Evolutionary conservation across 495 filamentous ascomycete genomes (phyloP).

Genomic region (Bryoglossum gracile): DNA sequence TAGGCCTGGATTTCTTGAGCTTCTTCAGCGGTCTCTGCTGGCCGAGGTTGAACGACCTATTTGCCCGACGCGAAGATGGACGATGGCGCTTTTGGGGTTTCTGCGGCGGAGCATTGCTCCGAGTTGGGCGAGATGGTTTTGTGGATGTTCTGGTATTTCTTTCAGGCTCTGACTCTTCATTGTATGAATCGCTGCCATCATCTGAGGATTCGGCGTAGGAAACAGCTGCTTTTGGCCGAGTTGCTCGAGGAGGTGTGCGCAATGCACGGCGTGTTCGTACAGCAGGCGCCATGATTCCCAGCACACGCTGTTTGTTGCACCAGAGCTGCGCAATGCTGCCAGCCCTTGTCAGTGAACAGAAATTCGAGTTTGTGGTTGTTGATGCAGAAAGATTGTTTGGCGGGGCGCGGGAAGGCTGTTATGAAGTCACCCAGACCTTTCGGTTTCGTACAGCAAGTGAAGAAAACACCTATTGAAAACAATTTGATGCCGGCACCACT

Average conservation of each 20-base stretch:
- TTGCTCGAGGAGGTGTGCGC: slow-evolving; percentile 11
- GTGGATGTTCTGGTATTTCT: background rate
- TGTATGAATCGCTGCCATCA: slow-evolving; percentile 2
- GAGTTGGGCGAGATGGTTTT: background rate
- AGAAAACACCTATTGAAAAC: too few species aligned
- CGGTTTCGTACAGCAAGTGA: too few species aligned
- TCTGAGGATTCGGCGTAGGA: slow-evolving; percentile 20
- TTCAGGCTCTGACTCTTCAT: slow-evolving; percentile 11
- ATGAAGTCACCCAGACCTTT: too few species aligned
- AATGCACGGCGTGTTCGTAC: slow-evolving; percentile 4
- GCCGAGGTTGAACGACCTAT: background rate
- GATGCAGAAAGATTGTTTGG: too few species aligned
- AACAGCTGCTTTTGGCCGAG: slow-evolving; percentile 15
- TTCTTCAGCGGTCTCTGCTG: slow-evolving; percentile 4
- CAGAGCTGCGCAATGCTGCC: too few species aligned
- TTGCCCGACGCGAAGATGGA: background rate
- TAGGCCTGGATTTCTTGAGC: background rate
- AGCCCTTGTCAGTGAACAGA: too few species aligned
- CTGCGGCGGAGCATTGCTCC: background rate
- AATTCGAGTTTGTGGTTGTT: too few species aligned
- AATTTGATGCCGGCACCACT: too few species aligned
- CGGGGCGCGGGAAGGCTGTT: too few species aligned
- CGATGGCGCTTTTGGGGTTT: background rate
- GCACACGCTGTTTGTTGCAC: too few species aligned
- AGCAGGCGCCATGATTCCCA: slow-evolving; percentile 12